These are phyloP conservation scores for Ogataea paraovalis DNA, from an alignment of 805 yeast species.

Conservation along the genomic window DNA sequence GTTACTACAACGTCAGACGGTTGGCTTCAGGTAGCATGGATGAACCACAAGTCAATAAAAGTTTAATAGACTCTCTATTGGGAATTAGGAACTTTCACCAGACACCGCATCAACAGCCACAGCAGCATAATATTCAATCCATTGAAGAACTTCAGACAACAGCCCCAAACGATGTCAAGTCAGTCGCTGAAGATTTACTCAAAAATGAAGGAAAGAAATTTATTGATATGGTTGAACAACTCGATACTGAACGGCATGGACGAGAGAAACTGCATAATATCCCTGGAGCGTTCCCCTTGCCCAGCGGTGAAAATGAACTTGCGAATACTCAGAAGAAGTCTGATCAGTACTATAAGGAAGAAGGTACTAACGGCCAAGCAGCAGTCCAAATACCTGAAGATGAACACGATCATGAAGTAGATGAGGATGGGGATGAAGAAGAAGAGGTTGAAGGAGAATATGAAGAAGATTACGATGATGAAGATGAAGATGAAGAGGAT, in stretches of 20 bases:
- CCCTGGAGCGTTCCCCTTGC: conserved; percentile 20
- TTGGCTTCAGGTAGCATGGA: conserved; percentile 34
- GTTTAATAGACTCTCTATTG: conserved; percentile 24
- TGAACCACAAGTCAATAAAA: conserved; percentile 30
- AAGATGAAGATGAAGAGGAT: conserved; percentile 19
- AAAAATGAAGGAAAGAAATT: conserved; percentile 75
- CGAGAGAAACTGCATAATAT: conserved; percentile 24
- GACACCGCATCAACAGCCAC: neutral
- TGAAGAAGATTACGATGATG: conserved; percentile 19
- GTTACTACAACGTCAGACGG: conserved; percentile 48
- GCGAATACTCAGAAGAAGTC: conserved; percentile 31
- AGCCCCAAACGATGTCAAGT: conserved; percentile 12
- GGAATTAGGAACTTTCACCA: conserved; percentile 13
- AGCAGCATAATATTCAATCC: neutral
- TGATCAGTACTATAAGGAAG: conserved; percentile 27
- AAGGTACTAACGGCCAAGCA: no score
- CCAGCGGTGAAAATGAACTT: conserved; percentile 26
- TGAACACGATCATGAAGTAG: conserved; percentile 10
- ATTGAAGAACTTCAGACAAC: neutral
- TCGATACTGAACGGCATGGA: conserved; percentile 51
- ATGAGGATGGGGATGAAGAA: conserved; percentile 11
- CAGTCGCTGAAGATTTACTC: conserved; percentile 76
- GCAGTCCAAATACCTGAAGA: conserved; percentile 7
- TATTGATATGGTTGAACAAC: conserved; percentile 72
- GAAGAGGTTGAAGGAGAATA: conserved; percentile 23